A percentile compares a stretch with the other conserved stretches of the same genome.
Conservation (phyloP, 1,284 basidiomycete genomes). For the Leccinum solheimii region DNA sequence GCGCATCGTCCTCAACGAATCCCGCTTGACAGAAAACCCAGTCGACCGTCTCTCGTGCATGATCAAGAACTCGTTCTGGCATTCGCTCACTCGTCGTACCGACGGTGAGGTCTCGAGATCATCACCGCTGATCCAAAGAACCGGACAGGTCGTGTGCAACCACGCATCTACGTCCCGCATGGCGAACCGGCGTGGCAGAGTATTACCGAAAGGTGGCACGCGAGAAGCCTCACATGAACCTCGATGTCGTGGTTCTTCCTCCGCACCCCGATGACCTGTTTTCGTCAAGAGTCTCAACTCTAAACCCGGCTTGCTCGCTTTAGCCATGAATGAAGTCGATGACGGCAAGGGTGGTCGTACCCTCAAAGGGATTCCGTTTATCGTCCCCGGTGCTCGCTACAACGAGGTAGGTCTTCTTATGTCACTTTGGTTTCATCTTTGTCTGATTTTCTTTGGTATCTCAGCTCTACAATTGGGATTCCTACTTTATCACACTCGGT, state of each 20-base stretch:
- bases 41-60: slow-evolving; percentile 96
- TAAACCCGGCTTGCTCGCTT: slow-evolving; percentile 89
- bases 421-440: slow-evolving; percentile 5
- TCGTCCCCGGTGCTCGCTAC: slow-evolving; percentile 96
- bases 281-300: slow-evolving; percentile 94
- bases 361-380: slow-evolving; percentile 92
- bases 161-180: slow-evolving; percentile 92
- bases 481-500: slow-evolving; percentile 93
- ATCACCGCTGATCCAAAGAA: slow-evolving; percentile 98
- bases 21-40: slow-evolving; percentile 94
- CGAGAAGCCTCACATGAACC: slow-evolving; percentile 87
- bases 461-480: slow-evolving; percentile 90
- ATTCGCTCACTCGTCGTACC: slow-evolving; percentile 93
- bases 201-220: slow-evolving; percentile 85
- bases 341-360: slow-evolving; percentile 77
- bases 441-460: slow-evolving; percentile 4
- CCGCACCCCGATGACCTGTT: slow-evolving; percentile 77
- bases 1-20: slow-evolving; percentile 97
- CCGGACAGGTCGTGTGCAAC: slow-evolving; percentile 80
- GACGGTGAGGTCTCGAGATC: slow-evolving; percentile 94
- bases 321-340: slow-evolving; percentile 94
- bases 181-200: slow-evolving; percentile 88
- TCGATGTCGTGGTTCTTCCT: slow-evolving; percentile 90
- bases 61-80: slow-evolving; percentile 99
- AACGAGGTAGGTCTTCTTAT: slow-evolving; percentile 74